These are phyloP conservation scores for Penicillium sp. DNA, from an alignment of 2,329 filamentous ascomycete genomes.

Conservation along the genomic window DNA sequence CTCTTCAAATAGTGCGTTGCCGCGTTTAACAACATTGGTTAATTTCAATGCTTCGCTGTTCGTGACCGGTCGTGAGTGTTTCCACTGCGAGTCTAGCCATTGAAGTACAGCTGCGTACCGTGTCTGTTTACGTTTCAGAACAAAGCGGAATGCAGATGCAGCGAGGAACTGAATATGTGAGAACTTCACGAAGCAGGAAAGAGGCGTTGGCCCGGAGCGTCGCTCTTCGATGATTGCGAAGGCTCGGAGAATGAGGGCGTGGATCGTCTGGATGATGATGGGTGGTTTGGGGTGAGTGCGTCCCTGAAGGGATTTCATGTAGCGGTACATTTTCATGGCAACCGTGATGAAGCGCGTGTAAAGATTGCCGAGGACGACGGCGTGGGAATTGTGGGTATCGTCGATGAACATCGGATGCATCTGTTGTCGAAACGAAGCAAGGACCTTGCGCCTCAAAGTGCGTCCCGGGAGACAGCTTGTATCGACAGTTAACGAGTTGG, in stretches of 20 bases:
- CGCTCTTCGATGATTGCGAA: conserved; percentile 65
- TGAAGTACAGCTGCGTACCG: conserved; percentile 65
- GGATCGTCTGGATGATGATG: conserved; percentile 69
- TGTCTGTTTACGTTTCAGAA: conserved; percentile 73
- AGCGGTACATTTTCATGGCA: conserved; percentile 72
- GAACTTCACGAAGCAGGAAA: conserved; percentile 64
- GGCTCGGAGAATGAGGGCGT: conserved; percentile 67
- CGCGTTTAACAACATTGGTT: conserved; percentile 37
- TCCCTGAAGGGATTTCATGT: conserved; percentile 62
- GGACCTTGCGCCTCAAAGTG: conserved; percentile 77
- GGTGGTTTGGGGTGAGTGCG: conserved; percentile 56
- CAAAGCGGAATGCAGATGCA: conserved; percentile 69
- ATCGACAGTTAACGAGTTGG: conserved; percentile 79
- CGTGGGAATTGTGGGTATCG: conserved; percentile 72
- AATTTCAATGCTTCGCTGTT: conserved; percentile 41
- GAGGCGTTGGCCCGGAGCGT: conserved; percentile 24
- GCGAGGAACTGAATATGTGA: conserved; percentile 68
- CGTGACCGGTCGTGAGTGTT: conserved; percentile 41
- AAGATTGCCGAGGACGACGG: conserved; percentile 74
- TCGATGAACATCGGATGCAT: conserved; percentile 62
- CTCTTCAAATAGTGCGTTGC: conserved; percentile 39
- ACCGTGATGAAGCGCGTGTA: conserved; percentile 75
- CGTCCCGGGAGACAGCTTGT: conserved; percentile 72
- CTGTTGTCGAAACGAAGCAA: conserved; percentile 79
- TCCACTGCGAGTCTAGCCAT: conserved; percentile 66